Base-by-base conservation (phyloP, 257 asterid genomes). In the Lantana camara region DNA sequence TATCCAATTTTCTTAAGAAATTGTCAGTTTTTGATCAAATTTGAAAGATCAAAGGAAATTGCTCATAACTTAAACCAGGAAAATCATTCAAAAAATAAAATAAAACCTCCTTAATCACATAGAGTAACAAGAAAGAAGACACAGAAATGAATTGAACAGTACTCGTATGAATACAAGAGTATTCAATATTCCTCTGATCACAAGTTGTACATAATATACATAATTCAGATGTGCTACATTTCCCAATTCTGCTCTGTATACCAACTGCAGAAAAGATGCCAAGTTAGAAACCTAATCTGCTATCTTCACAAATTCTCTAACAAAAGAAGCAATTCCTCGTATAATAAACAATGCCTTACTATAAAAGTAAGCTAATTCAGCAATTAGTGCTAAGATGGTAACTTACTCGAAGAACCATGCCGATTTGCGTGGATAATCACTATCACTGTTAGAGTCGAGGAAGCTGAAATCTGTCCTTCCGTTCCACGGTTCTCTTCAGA, bases 401-500 rank as follows among this genome's bases (percentile, higher is more conserved):
- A 35, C 40, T 35, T 35, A 35, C 40, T 4, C 7, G 40, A 35
- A 9, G 40, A 5, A 35, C 40, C 40, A 35, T 35, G 40, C 40
- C 9, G 40, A 35, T 27, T 27, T 4, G 35, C 35, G 7, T 32
- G 32, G 80, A 77, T 75, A 83, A 64, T 93, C 96, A 4, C 68
- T 71, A 51, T 84, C 94, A 38, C 87, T 83, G 53, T 74, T 87
- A n/a, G n/a, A n/a, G n/a, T n/a, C n/a, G n/a, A n/a, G n/a, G n/a
- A n/a, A n/a, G n/a, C n/a, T n/a, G n/a, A 32, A 93, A 55, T 82
- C 63, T 17, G 65, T 76, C 78, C 57, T 91, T 11, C 90, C 90
- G 87, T 84, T 71, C 97, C 96, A 22, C 82, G 78, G 66, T 93
- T 93, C 80, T 87, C 97, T 72, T 93, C 99, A 0, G 78, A 70